Base-by-base conservation (phyloP, 164 flowering plant species). In the Magnolia kwangsiensis region DNA sequence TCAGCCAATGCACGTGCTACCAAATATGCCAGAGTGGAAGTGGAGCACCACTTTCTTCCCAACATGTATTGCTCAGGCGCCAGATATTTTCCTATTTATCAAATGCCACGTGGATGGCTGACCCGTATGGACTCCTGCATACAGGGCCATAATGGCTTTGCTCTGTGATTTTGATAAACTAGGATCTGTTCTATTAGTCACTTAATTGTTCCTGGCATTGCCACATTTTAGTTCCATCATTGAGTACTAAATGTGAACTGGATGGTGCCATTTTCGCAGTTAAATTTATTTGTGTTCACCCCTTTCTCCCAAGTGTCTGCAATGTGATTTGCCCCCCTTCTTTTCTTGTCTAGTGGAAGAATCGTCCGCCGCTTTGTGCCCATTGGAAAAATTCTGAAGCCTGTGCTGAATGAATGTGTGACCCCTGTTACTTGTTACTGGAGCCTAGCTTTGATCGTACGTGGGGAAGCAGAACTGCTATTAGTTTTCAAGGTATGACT, bases 361-460 rank as follows among this genome's bases (percentile, higher is more conserved):
- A 74, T 83, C 23, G 61, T 77, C 16, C 90, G 88, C n/a, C 84
- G 83, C 20, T 93, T 96, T 84, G 85, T 93, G 72, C 97, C 99
- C 50, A 75, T 85, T 63, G 82, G 84, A 82, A 88, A 89, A 83
- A 89, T 96, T 75, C 74, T 93, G 85, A 90, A 88, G 80, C 95
- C 97, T 74, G 88, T 92, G 20, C 80, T 96, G 66, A 86, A 80
- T 78, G 97, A 96, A 82, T 89, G 89, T 84, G 93, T 95, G 69
- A 96, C 94, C 0, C 98, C 98, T 5, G 87, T 91, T 59, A 96
- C 95, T 55, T 96, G 99, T 85, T 93, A 91, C 74, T 96, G 99
- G 99, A 87, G 90, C 80, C 81, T 96, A 68, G 88, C 94, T 77
- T 81, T 96, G 75, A 72, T 96, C 79, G 61, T 90, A 50, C 87